Conservation (phyloP, 1,284 basidiomycete genomes). For the Pyrrhoderma lamaoense region DNA sequence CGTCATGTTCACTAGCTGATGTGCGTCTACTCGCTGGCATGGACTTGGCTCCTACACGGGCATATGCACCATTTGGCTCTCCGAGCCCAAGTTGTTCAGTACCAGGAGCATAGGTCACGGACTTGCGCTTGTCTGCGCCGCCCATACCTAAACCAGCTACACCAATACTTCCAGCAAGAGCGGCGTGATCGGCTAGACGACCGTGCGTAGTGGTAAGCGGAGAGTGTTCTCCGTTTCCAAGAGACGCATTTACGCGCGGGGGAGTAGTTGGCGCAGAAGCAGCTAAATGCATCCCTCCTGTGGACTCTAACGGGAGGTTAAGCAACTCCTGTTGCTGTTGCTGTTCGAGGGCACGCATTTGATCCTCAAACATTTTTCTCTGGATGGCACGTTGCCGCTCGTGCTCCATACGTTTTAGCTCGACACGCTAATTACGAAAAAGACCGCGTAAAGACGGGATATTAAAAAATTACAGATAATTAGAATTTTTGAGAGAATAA, state of each 20-base stretch:
- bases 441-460: not conserved
- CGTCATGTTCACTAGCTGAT: constrained; percentile 72
- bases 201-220: constrained; percentile 19
- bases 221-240: constrained; percentile 41
- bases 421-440: constrained; percentile 61
- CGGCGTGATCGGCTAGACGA: constrained; percentile 44
- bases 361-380: constrained; percentile 86
- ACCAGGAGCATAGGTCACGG: constrained; percentile 74
- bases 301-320: constrained; percentile 54
- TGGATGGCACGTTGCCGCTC: constrained; percentile 69
- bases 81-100: constrained; percentile 31
- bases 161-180: constrained; percentile 58
- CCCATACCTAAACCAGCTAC: not conserved
- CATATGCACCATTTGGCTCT: constrained; percentile 10
- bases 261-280: constrained; percentile 79
- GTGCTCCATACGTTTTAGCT: constrained; percentile 86
- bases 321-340: constrained; percentile 84
- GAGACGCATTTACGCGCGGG: constrained; percentile 61
- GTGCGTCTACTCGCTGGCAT: constrained; percentile 84
- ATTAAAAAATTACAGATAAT: not conserved
- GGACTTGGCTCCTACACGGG: constrained; percentile 55
- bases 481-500: not conserved
- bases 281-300: constrained; percentile 56
- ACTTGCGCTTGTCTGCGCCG: constrained; percentile 72
- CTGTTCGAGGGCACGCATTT: constrained; percentile 87